A percentile compares a stretch with the other conserved stretches of the same genome.
phyloP scores from a whole-genome alignment of 2,329 filamentous ascomycete genomes.

The Decorospora gaudefroyi region DNA sequence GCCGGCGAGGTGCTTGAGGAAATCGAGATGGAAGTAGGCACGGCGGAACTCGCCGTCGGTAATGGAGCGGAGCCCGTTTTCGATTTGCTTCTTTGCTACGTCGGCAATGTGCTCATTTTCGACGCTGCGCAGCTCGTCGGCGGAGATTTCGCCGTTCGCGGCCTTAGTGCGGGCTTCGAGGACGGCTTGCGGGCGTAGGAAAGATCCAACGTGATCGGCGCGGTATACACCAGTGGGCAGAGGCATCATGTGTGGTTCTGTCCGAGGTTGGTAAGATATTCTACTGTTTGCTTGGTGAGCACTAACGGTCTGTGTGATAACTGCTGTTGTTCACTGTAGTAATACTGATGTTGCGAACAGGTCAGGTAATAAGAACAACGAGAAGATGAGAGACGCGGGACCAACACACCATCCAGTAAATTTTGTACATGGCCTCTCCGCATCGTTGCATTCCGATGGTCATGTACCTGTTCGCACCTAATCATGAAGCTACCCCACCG shows the following conservation, averaged over 20 bases:
- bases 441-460: conserved; percentile 10
- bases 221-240: conserved; percentile 49
- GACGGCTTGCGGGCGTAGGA: conserved; percentile 58
- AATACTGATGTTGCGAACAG: background rate
- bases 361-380: background rate
- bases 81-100: conserved; percentile 57
- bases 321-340: background rate
- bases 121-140: conserved; percentile 54
- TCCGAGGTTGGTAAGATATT: conserved; percentile 2
- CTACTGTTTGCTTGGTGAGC: background rate
- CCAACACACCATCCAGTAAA: conserved; percentile 2
- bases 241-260: conserved; percentile 35
- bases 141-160: conserved; percentile 50
- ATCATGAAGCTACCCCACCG: conserved; percentile 38
- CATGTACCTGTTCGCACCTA: conserved; percentile 9
- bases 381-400: background rate
- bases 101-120: conserved; percentile 57
- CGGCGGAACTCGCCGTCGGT: conserved; percentile 63
- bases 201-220: conserved; percentile 62
- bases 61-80: conserved; percentile 56
- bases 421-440: conserved; percentile 13
- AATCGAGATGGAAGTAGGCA: conserved; percentile 64
- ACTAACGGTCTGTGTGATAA: background rate
- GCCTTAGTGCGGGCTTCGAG: conserved; percentile 57
- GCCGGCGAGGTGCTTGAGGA: conserved; percentile 59